Conservation (phyloP, 345 rosid genomes). For the Aegle marmelos region DNA sequence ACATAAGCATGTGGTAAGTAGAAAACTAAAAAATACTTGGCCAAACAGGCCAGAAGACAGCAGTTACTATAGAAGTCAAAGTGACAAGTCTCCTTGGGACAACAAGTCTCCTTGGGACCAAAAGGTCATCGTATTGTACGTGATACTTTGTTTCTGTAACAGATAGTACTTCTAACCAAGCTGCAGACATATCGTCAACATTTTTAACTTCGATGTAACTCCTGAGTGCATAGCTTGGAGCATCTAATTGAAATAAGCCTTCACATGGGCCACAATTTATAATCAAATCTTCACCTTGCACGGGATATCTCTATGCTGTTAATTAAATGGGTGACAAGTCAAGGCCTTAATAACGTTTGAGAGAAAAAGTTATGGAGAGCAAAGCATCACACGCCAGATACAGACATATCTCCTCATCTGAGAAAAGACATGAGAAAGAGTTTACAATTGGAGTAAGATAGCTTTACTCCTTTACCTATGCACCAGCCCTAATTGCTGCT, state of each 20-base stretch:
- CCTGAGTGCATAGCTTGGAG: too few relatives aligned
- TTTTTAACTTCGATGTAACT: too few relatives aligned
- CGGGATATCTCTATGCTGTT: too few relatives aligned
- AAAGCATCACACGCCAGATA: neutral
- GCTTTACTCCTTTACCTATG: constrained; percentile 71
- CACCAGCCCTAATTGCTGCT: constrained; percentile 57
- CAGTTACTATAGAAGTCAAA: neutral
- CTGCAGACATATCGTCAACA: too few relatives aligned
- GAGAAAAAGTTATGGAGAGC: too few relatives aligned
- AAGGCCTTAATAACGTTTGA: too few relatives aligned
- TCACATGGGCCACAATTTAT: too few relatives aligned
- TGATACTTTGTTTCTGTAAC: neutral
- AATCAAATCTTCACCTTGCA: too few relatives aligned
- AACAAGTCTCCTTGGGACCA: neutral
- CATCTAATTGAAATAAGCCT: too few relatives aligned
- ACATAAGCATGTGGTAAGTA: too few relatives aligned
- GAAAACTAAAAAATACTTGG: too few relatives aligned
- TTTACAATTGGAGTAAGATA: neutral
- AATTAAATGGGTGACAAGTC: too few relatives aligned
- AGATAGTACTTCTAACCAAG: neutral
- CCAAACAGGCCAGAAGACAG: neutral
- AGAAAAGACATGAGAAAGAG: neutral
- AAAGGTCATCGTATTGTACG: neutral
- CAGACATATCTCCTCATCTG: neutral
- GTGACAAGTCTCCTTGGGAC: neutral